Conservation (phyloP, 768 basidiomycete genomes). For the Podaxis mareebaensis region DNA sequence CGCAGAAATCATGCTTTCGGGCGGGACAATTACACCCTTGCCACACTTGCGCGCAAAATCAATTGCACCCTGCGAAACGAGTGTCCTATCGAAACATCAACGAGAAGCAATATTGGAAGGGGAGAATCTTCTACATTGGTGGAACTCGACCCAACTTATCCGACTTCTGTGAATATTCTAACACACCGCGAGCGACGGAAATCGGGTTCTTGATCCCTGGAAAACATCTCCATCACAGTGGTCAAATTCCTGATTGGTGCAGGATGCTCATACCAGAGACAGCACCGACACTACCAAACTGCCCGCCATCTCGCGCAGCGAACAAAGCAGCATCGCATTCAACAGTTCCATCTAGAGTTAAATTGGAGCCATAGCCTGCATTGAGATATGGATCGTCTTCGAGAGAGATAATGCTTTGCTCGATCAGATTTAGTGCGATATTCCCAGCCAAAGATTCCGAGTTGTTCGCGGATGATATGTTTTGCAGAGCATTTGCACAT, state of each 20-base stretch:
- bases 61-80: conserved; percentile 63
- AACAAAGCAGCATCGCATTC: conserved; percentile 85
- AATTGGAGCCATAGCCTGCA: conserved; percentile 81
- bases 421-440: conserved; percentile 46
- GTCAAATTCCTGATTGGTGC: neutral
- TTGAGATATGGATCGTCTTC: conserved; percentile 73
- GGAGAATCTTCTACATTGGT: conserved; percentile 53
- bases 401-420: conserved; percentile 53
- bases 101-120: neutral
- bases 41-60: conserved; percentile 44
- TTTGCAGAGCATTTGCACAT: conserved; percentile 40
- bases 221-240: neutral
- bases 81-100: conserved; percentile 40
- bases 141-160: conserved; percentile 65
- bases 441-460: neutral
- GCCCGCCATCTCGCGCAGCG: conserved; percentile 32
- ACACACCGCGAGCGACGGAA: conserved; percentile 52
- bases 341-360: conserved; percentile 71
- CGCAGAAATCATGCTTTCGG: conserved; percentile 49
- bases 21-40: conserved; percentile 34
- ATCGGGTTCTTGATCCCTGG: conserved; percentile 75
- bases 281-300: conserved; percentile 75
- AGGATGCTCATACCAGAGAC: conserved; percentile 49
- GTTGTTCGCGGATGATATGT: neutral
- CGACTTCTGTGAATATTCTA: conserved; percentile 48